A percentile compares a stretch with the other conserved stretches of the same genome.
These are phyloP conservation scores for Boletus coccyginus DNA, from an alignment of 768 basidiomycete genomes.

Conservation along the genomic window DNA sequence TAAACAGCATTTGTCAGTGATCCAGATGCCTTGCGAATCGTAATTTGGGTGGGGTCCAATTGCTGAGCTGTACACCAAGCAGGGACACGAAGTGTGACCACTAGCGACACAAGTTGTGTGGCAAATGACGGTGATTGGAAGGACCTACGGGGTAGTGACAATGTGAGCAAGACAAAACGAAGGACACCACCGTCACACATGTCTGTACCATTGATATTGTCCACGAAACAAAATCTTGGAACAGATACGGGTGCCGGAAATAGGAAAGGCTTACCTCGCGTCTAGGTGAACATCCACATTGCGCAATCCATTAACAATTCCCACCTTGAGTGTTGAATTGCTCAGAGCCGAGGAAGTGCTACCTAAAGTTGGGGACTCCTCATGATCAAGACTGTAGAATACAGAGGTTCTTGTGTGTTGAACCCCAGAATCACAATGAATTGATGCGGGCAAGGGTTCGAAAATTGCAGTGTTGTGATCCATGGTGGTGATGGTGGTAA, in stretches of 20 bases:
- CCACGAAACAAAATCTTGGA: conserved; percentile 29
- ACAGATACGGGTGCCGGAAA: conserved; percentile 13
- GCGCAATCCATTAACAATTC: conserved; percentile 56
- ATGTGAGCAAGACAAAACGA: conserved; percentile 19
- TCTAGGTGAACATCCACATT: conserved; percentile 57
- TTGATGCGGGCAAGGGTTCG: conserved; percentile 7
- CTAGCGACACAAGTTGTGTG: conserved; percentile 50
- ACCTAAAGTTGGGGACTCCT: conserved; percentile 26
- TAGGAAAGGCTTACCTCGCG: conserved; percentile 59
- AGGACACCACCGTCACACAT: conserved; percentile 35
- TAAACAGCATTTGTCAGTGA: conserved; percentile 95
- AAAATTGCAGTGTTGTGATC: conserved; percentile 8
- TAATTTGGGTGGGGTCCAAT: conserved; percentile 49
- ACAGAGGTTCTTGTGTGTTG: conserved; percentile 3
- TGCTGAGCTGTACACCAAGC: conserved; percentile 50
- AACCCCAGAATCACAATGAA: conserved; percentile 1
- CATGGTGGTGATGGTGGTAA: conserved; percentile 11
- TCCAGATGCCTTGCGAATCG: conserved; percentile 81
- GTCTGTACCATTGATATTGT: conserved; percentile 33
- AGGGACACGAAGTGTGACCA: conserved; percentile 54
- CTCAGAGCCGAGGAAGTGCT: conserved; percentile 34
- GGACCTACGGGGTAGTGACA: conserved; percentile 43
- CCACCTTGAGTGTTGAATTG: conserved; percentile 39
- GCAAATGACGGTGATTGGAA: conserved; percentile 62
- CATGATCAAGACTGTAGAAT: conserved; percentile 5